Base-by-base conservation (phyloP, 179 eudicot species). In the Silene vulgaris region DNA sequence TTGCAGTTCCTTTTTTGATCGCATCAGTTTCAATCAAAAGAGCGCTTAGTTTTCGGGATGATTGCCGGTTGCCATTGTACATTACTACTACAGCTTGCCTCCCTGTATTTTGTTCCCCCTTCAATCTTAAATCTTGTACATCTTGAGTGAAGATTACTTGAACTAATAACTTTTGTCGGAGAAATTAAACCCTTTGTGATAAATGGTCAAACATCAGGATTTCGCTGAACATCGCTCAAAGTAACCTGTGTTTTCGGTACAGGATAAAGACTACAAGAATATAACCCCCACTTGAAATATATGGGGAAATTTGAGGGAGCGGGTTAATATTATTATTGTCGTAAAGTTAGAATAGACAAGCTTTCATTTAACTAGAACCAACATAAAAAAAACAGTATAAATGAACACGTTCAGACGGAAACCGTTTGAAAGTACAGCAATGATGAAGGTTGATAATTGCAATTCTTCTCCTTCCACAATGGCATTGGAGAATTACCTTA, bases 1-100 rank as follows among this genome's bases (percentile, higher is more conserved):
- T 59, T 78, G 74, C 80, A 82, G 80, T 79, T 79, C 79, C 80
- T 77, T 3, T 82, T 85, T 69, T 80, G 65, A 80, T 37, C 28
- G 62, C 35, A 62, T 76, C 79, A 78, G 57, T 48, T 81, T 16
- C 30, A 17, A 62, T 40, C 70, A 69, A 68, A 77, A 71, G 16
- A 26, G 11, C 11, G 29, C 37, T 14, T 28, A 45, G 32, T 54
- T 45, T 37, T 19, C 12, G 20, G 52, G 48, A 17, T 37, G 28
- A 35, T 7, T 21, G 23, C 11, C 40, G n/a, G 52, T 67, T 32
- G 69, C 69, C 6, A 35, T 35, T 67, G 71, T 67, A 37, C 71
- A 67, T 37, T 37, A 37, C 26, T 17, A 37, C 52, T 17, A 37
- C 71, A 67, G 52, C 43, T 67, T 67, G 23, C 17, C 54, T 67